Base-by-base conservation (phyloP, 805 yeast species). In the Kockiozyma suomiensis region DNA sequence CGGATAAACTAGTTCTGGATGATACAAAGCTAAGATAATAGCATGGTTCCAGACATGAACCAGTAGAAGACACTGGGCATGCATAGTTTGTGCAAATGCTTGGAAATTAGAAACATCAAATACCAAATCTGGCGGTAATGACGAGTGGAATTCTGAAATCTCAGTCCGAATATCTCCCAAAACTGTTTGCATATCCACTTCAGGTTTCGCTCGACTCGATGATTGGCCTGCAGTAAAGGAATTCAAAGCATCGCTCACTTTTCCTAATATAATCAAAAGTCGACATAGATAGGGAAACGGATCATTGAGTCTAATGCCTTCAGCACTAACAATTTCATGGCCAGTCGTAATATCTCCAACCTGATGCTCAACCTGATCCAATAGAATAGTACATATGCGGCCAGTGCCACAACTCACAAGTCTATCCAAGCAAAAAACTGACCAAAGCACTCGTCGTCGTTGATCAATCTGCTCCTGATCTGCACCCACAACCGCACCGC, bases 41-140 rank as follows among this genome's bases (percentile, higher is more conserved):
- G 72, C 72, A 40, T 69, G 72, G 50, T 65, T 66, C 72, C 72
- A 69, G 2, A 62, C 55, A 33, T 69, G 72, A 42, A 69, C 43
- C 6, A 66, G 58, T 15, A 69, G 53, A 30, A 69, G 68, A n/a
- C 67, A 70, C 45, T 67, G 72, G 5, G 68, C 58, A 28, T 67
- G 66, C 5, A 54, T 25, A 13, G 69, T 56, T 12, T 59, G 58
- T 4, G 70, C 65, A 45, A 64, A 68, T 35, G 62, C 60, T 38
- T 69, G 70, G 55, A 69, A 69, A 32, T 69, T 68, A 35, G 59
- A 65, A 4, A 69, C 72, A 38, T 66, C 69, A 48, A 69, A 69
- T 17, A 68, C 49, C 21, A 69, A 50, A 40, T 69, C 70, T 0
- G 67, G 43, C 6, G 72, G 72, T 0, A 69, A 59, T 2, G 63